Conservation (phyloP, 1,284 basidiomycete species). For the Tausonia pullulans region DNA sequence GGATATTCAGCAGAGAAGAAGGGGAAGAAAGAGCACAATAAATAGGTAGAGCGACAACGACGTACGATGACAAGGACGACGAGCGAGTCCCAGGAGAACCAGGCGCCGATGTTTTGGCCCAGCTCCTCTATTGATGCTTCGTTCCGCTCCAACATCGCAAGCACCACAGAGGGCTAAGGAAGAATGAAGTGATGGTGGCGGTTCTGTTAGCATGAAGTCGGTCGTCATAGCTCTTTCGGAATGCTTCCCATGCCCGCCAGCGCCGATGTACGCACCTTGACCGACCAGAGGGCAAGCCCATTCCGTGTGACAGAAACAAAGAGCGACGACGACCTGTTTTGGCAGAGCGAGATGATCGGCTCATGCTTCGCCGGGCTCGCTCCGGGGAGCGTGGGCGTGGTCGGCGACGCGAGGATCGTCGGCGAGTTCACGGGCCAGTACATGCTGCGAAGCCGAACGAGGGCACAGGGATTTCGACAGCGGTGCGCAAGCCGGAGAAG, state of each 20-base stretch:
- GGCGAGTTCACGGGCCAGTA: conserved; percentile 14
- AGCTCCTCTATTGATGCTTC: conserved; percentile 62
- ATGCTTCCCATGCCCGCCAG: neutral
- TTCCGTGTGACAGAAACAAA: conserved; percentile 62
- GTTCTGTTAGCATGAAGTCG: neutral
- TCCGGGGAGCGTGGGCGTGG: neutral
- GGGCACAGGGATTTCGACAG: neutral
- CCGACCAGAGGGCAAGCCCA: conserved; percentile 66
- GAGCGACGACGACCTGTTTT: conserved; percentile 30
- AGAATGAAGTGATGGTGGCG: neutral
- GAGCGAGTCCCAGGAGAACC: conserved; percentile 69
- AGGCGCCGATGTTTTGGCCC: conserved; percentile 57
- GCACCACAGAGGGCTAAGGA: conserved; percentile 59
- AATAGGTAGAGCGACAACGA: conserved; percentile 5
- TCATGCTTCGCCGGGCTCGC: neutral
- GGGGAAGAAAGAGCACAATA: conserved; percentile 4
- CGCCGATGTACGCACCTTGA: conserved; percentile 49
- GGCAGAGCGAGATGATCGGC: neutral
- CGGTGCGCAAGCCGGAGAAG: too few species aligned
- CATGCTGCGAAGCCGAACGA: neutral
- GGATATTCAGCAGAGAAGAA: conserved; percentile 12
- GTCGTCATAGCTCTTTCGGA: neutral
- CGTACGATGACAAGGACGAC: conserved; percentile 63
- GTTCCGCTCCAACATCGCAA: conserved; percentile 65
- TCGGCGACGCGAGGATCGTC: neutral